Base-by-base conservation (phyloP, 2,329 filamentous ascomycete species). In the Stagonosporopsis tanaceti region DNA sequence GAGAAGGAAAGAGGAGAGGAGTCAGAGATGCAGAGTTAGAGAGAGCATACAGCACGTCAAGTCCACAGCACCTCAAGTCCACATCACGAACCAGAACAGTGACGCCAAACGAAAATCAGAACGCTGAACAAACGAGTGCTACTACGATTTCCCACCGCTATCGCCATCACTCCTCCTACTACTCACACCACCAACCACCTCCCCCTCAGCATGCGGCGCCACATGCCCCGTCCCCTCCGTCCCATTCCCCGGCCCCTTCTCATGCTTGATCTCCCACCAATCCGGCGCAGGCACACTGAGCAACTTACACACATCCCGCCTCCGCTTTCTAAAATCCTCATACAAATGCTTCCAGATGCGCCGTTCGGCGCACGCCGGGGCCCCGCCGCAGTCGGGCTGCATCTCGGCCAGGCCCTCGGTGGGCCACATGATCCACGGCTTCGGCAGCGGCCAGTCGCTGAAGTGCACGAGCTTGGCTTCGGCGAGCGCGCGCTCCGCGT, bases 381-480 rank as follows among this genome's bases (percentile, higher is more conserved):
- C 55, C 7, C 72, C 73, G 2, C 68, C 74, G 52, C 80, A 82
- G 54, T 79, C 75, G 1, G 81, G 80, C 70, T 80, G 78, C 61
- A 80, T 75, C 54, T 80, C 77, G 45, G 70, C 68, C 2, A 80
- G 61, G 17, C 76, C 73, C 27, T 78, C 72, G 14, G 68, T 50
- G 12, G 77, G 74, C 76, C 77, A 80, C 76, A 81, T 77, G 47
- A 85, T 73, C 84, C 85, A 87, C 2, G 85, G 85, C 63, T 91
- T 91, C 0, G 88, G 87, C 6, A 90, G 65, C 1, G 89, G 89
- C 85, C 85, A 89, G 67, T 92, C 89, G 12, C 85, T 88, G 70
- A 91, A 91, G 71, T 91, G 89, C 2, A 91, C 78, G 5, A 89
- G 80, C 61, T 89, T 90, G 6, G 87, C 85, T 65, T 89, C 86